Percentiles rank a stretch among this genome's conserved stretches.
Conservation (phyloP, 768 basidiomycete genomes). For the Russula sp. region DNA sequence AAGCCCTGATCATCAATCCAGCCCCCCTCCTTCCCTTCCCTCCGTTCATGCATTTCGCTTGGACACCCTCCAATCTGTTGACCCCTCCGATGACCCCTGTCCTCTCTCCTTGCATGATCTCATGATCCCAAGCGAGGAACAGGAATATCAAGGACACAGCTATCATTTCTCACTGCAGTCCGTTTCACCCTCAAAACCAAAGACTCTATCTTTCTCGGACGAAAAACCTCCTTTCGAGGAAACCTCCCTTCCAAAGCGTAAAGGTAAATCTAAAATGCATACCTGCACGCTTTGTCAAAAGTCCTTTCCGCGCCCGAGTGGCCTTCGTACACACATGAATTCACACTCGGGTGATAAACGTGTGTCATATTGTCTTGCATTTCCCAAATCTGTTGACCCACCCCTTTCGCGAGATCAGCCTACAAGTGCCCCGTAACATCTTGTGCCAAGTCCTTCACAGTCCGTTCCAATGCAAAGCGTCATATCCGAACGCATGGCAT, state of each 20-base stretch:
- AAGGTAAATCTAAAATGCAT: conserved; percentile 36
- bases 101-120: conserved; percentile 21
- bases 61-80: conserved; percentile 18
- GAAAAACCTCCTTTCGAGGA: conserved; percentile 3
- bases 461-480: conserved; percentile 73
- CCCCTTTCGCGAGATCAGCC: conserved; percentile 21
- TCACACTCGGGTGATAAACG: conserved; percentile 37
- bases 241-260: conserved; percentile 5
- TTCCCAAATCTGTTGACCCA: neutral
- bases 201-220: neutral
- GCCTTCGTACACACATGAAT: conserved; percentile 39
- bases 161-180: conserved; percentile 16
- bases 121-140: conserved; percentile 16
- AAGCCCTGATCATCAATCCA: conserved; percentile 3
- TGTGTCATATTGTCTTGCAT: conserved; percentile 22
- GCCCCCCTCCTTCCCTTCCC: conserved; percentile 3
- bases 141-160: conserved; percentile 17
- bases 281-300: conserved; percentile 32
- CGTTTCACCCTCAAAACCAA: conserved; percentile 7
- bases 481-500: conserved; percentile 74
- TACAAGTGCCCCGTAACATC: conserved; percentile 47
- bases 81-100: conserved; percentile 21
- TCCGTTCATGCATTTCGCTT: conserved; percentile 17
- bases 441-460: conserved; percentile 63
- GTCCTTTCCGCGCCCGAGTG: conserved; percentile 37